Conservation (phyloP, 345 rosid genomes). For the Melastoma malabathricum region DNA sequence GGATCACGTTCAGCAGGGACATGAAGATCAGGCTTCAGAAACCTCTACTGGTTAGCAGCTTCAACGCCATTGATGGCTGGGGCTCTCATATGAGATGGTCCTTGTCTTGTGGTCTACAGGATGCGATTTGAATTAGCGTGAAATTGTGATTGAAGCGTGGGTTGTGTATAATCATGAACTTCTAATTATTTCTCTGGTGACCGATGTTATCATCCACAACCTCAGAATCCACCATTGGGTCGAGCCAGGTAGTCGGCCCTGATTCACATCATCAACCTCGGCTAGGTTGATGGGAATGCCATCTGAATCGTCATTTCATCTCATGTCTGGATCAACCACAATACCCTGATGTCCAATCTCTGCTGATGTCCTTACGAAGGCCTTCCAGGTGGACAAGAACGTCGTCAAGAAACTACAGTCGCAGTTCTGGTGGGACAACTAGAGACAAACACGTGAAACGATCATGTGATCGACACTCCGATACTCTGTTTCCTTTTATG, state of each 20-base stretch:
- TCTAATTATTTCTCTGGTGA: conserved; percentile 16
- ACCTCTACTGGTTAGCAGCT: conserved; percentile 52
- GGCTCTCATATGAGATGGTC: conserved; percentile 40
- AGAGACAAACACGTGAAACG: no score
- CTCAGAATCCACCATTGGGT: conserved; percentile 49
- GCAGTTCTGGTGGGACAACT: no score
- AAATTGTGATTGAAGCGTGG: no score
- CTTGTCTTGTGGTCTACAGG: conserved; percentile 45
- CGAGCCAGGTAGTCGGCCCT: conserved; percentile 50
- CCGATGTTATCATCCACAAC: conserved; percentile 63
- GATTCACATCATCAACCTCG: conserved; percentile 28
- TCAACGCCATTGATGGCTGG: conserved; percentile 58
- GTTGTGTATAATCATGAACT: no score
- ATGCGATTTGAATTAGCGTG: conserved; percentile 5
- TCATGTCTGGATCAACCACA: conserved; percentile 79
- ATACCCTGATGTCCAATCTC: conserved; percentile 48
- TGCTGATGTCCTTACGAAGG: conserved; percentile 39
- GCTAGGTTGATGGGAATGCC: conserved; percentile 54
- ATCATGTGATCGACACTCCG: no score
- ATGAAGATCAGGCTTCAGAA: conserved; percentile 44
- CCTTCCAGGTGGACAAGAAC: no score
- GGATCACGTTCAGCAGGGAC: conserved; percentile 57
- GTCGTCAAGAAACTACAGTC: no score
- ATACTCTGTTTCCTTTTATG: no score
- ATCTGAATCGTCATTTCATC: conserved; percentile 49